Evolutionary conservation across 164 flowering plant species (phyloP), one percentile per base, ranked within the genome.

Genomic region (Houttuynia cordata): DNA sequence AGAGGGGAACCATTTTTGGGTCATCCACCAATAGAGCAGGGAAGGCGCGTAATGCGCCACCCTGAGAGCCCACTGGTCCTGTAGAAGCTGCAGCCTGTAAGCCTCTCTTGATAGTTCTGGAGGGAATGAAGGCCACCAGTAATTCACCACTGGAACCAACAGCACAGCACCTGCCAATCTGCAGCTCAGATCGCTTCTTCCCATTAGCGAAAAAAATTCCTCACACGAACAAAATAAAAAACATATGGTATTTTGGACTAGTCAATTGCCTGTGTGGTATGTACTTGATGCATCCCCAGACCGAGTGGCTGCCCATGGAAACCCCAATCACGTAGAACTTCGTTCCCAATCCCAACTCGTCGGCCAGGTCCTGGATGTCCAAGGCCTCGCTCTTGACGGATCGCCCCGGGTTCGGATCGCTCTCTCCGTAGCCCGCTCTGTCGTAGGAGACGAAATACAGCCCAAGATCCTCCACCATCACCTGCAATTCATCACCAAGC

Each of bases 341-440:
- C 59, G 78, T 66, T 25, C 89, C 88, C 0, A 88, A 68, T 24
- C 58, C 78, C 70, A 88, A 64, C 57, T 79, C 79, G 66, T 88
- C 90, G 56, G 86, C 92, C 50, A 88, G 90, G 64, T 84, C 88
- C 69, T 86, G 85, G 51, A 88, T 69, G 64, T 88, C 96, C 56
- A 73, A 63, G 17, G 86, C 85, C 3, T 69, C 64, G 60, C 87
- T 88, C 64, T 83, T 82, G 24, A 65, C 68, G 9, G 85, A 74
- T 57, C 80, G 58, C 18, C 74, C 70, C 10, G 82, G 83, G 62
- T 85, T 61, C 23, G 95, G 83, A 72, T 83, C 91, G 68, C 91
- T 85, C 79, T 87, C 91, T 41, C 87, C 86, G 72, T 85, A 85
- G 23, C 96, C 96, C 19, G 91, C 80, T 70, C 91, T 69, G 66